Evolutionary conservation across 1,139 yeast species (phyloP), one percentile per base, ranked within the genome.

Genomic region (Meyerozyma carpophila): DNA sequence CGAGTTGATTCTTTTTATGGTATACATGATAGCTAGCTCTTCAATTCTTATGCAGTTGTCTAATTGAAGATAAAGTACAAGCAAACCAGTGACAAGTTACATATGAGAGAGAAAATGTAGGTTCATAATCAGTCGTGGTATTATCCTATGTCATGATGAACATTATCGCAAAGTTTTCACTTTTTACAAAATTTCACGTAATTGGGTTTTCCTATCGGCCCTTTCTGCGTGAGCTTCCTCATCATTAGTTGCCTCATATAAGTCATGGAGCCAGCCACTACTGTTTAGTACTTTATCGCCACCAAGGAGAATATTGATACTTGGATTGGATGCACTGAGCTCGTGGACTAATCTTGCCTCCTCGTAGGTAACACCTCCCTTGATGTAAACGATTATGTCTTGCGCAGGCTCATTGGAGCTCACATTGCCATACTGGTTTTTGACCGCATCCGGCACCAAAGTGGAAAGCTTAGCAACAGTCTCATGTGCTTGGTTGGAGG

Each of bases 331-430:
- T 18, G 63, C 63, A 56, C 84, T 83, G 51, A 90, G 71, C 51
- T 89, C 89, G 45, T 87, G 80, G 4, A 90, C 82, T 39, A 90
- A 65, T 45, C 96, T 75, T 0, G 95, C 87, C 60, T 93, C 99
- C 61, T 91, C 98, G 58, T 81, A 90, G 0, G 98, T 93, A 3
- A 79, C 84, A 4, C 98, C 98, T 9, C 98, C 98, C 43, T 89
- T 81, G 46, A 91, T 70, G 59, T 86, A 93, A 2, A 93, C 76
- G 11, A 93, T 75, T 8, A 93, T 73, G 55, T 90, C 95, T 57
- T 85, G 94, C 1, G 87, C 75, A 41, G 72, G 61, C 46, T 68
- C 54, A 38, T 28, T 51, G 34, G 50, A 50, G 4, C 44, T 26
- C 7, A 44, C 37, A 8, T 43, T 47, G 1, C 73, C 73, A 47